phyloP scores from a whole-genome alignment of 306 rosid species.

The Prunus campanulata region DNA sequence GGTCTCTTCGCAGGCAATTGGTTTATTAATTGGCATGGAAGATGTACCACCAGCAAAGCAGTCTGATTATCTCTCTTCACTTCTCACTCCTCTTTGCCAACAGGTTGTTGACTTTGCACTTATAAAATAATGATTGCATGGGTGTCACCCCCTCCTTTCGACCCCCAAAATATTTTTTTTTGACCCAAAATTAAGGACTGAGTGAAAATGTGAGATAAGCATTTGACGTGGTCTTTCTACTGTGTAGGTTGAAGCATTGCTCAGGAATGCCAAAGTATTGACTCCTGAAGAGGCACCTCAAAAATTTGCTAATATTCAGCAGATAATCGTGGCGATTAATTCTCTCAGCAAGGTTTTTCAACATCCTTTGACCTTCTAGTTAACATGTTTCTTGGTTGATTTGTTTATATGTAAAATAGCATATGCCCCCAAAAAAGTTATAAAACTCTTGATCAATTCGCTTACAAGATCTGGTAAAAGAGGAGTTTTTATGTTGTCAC shows the following conservation, averaged over 20 bases:
- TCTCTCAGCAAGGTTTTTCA: conserved; percentile 89
- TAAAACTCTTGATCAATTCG: background rate
- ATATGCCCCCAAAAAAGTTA: background rate
- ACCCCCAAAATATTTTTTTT: background rate
- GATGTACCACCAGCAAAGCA: conserved; percentile 80
- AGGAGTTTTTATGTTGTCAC: background rate
- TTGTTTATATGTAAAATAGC: conserved; percentile 4
- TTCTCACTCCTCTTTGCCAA: conserved; percentile 86
- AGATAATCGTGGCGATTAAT: conserved; percentile 88
- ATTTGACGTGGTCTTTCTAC: conserved; percentile 17
- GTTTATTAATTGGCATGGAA: conserved; percentile 91
- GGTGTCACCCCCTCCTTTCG: conserved; percentile 1
- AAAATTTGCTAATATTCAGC: conserved; percentile 71
- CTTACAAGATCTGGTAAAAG: background rate
- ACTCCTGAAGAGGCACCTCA: conserved; percentile 61
- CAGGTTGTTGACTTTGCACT: conserved; percentile 55
- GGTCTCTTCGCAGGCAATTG: conserved; percentile 75
- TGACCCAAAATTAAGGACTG: background rate
- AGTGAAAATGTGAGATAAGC: conserved; percentile 16
- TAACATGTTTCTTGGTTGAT: background rate
- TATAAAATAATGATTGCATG: conserved; percentile 15
- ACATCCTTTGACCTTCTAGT: conserved; percentile 15
- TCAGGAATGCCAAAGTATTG: conserved; percentile 55
- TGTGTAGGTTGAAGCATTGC: conserved; percentile 72
- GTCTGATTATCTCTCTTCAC: conserved; percentile 84